Percentiles rank a stretch among this genome's conserved stretches.
phyloP scores from a whole-genome alignment of 495 filamentous ascomycete species.

The Usnea hakonensis region DNA sequence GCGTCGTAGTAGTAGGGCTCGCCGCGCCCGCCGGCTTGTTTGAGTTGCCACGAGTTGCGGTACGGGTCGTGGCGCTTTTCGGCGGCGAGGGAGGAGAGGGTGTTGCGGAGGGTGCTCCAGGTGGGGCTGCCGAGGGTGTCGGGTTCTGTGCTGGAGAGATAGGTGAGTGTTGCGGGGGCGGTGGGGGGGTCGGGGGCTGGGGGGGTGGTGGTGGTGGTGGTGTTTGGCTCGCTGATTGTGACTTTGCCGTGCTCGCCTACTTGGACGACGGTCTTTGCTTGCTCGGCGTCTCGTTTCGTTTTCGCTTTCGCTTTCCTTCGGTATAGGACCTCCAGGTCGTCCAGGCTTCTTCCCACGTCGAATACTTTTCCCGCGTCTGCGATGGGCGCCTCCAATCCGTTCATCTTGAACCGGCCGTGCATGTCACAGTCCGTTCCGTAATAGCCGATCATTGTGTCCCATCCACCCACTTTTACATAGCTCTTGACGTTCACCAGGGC shows the following conservation, averaged over 20 bases:
- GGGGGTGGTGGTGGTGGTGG: slow-evolving; percentile 1
- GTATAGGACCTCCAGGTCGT: slow-evolving; percentile 21
- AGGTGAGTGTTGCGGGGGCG: slow-evolving; percentile 9
- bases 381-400: slow-evolving; percentile 27
- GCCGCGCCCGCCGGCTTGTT: slow-evolving; percentile 49
- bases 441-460: slow-evolving; percentile 54
- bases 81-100: slow-evolving; percentile 37
- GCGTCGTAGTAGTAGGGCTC: slow-evolving; percentile 53
- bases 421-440: slow-evolving; percentile 56
- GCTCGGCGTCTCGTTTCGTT: not conserved
- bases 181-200: not conserved
- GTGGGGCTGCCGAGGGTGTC: slow-evolving; percentile 13
- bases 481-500: slow-evolving; percentile 49
- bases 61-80: slow-evolving; percentile 27
- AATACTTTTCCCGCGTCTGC: slow-evolving; percentile 20
- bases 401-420: slow-evolving; percentile 45
- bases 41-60: slow-evolving; percentile 54
- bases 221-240: not conserved
- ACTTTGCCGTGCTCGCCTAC: slow-evolving; percentile 9
- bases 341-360: slow-evolving; percentile 18
- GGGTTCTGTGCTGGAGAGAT: slow-evolving; percentile 15
- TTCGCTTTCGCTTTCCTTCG: slow-evolving; percentile 15
- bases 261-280: slow-evolving; percentile 3
- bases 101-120: slow-evolving; percentile 23
- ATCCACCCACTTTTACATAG: slow-evolving; percentile 45